These are phyloP conservation scores for Penicillium palitans DNA, from an alignment of 2,329 filamentous ascomycete species.

Conservation along the genomic window DNA sequence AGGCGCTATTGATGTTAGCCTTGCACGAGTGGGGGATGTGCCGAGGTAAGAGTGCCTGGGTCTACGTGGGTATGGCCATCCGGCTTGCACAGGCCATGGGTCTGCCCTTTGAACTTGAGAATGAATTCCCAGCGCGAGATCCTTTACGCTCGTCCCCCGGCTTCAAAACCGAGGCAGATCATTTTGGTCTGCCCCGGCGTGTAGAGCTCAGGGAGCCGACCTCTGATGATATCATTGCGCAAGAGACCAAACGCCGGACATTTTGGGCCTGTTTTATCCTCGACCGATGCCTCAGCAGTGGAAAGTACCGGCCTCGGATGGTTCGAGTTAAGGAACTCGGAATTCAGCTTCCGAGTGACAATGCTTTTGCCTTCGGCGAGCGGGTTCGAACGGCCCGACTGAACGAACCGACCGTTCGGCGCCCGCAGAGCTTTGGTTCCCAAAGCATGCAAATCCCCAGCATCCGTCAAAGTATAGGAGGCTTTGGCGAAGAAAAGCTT, in stretches of 20 bases:
- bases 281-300: slow-evolving; percentile 57
- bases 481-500: slow-evolving; percentile 41
- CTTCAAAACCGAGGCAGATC: slow-evolving; percentile 39
- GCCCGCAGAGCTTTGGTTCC: slow-evolving; percentile 43
- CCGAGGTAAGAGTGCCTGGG: slow-evolving; percentile 54
- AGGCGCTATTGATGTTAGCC: slow-evolving; percentile 57
- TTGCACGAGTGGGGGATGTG: slow-evolving; percentile 60
- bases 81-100: slow-evolving; percentile 49
- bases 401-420: slow-evolving; percentile 44
- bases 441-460: slow-evolving; percentile 46
- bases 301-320: slow-evolving; percentile 56
- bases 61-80: slow-evolving; percentile 50
- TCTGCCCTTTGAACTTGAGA: slow-evolving; percentile 47
- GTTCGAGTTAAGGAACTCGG: slow-evolving; percentile 52
- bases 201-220: slow-evolving; percentile 39
- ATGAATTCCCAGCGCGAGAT: slow-evolving; percentile 50
- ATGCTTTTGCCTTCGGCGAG: slow-evolving; percentile 57
- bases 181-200: slow-evolving; percentile 39
- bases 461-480: slow-evolving; percentile 42
- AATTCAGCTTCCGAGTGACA: slow-evolving; percentile 58
- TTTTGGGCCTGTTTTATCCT: slow-evolving; percentile 61
- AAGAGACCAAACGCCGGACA: slow-evolving; percentile 56
- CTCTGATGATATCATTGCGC: slow-evolving; percentile 52
- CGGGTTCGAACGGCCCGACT: slow-evolving; percentile 54
- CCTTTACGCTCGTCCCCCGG: slow-evolving; percentile 41